These are phyloP conservation scores for Hypomontagnella monticulosa DNA, from an alignment of 495 filamentous ascomycete genomes.

Conservation along the genomic window DNA sequence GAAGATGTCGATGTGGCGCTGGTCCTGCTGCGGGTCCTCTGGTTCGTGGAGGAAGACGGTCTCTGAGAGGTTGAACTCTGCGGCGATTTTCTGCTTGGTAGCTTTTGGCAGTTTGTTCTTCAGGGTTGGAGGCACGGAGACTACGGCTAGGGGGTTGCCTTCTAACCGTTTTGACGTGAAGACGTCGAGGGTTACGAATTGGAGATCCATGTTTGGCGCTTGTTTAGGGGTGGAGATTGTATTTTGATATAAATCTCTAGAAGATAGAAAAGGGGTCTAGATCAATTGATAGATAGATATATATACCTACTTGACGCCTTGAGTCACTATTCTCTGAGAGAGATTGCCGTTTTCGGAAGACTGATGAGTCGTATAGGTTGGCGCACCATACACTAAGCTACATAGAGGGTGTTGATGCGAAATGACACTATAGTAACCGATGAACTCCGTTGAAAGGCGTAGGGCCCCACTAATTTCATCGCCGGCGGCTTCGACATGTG, in stretches of 20 bases:
- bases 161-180: slow-evolving; percentile 66
- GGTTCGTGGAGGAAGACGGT: slow-evolving; percentile 77
- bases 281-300: not conserved
- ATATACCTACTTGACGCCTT: not conserved
- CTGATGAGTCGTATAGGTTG: slow-evolving; percentile 9
- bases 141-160: slow-evolving; percentile 76
- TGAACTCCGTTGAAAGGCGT: slow-evolving; percentile 13
- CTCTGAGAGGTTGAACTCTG: slow-evolving; percentile 87
- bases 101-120: slow-evolving; percentile 53
- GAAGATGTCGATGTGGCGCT: slow-evolving; percentile 75
- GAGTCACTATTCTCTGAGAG: not conserved
- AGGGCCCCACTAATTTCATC: slow-evolving; percentile 23
- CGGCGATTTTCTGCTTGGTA: slow-evolving; percentile 71
- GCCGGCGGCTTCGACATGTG: not conserved
- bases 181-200: slow-evolving; percentile 72
- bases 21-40: slow-evolving; percentile 19
- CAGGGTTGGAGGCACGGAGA: slow-evolving; percentile 57
- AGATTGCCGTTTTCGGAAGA: slow-evolving; percentile 22
- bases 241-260: not conserved
- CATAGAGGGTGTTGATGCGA: slow-evolving; percentile 4
- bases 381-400: slow-evolving; percentile 13
- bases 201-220: slow-evolving; percentile 47
- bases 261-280: not conserved
- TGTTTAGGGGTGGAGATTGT: not conserved
- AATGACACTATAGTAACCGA: not conserved